These are phyloP conservation scores for Xerocomus minutiporus DNA, from an alignment of 1,284 basidiomycete genomes.

Conservation along the genomic window DNA sequence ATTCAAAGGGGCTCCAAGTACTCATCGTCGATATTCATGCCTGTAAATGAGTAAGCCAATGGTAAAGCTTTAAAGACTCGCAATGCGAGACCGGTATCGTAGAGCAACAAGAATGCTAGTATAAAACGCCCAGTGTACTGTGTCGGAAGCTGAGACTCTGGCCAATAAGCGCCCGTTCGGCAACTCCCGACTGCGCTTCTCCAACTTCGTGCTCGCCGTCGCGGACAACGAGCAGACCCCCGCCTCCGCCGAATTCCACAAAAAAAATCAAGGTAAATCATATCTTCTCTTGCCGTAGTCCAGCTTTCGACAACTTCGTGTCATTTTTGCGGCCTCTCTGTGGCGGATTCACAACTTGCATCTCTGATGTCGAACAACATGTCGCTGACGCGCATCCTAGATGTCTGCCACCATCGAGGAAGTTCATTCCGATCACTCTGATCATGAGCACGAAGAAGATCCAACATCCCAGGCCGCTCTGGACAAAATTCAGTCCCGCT, in stretches of 20 bases:
- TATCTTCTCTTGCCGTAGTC: not conserved
- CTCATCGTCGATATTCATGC: not conserved
- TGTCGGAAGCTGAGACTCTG: not conserved
- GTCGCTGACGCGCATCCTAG: slow-evolving; percentile 34
- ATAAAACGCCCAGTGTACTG: not conserved
- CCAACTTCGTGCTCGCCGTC: slow-evolving; percentile 28
- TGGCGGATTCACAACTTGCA: slow-evolving; percentile 21
- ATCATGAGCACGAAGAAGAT: slow-evolving; percentile 69
- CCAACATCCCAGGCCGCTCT: slow-evolving; percentile 80
- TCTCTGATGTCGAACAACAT: slow-evolving; percentile 34
- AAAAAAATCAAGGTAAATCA: slow-evolving; percentile 23
- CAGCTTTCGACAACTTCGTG: not conserved
- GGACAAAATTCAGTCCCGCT: slow-evolving; percentile 89
- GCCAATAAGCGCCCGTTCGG: slow-evolving; percentile 16
- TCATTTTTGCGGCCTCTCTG: slow-evolving; percentile 1
- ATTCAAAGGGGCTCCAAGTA: slow-evolving; percentile 6
- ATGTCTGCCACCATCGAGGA: slow-evolving; percentile 81
- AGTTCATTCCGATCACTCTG: slow-evolving; percentile 71
- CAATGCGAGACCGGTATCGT: not conserved
- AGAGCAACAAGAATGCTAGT: not conserved
- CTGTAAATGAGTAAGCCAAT: not conserved
- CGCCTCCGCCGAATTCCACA: slow-evolving; percentile 2
- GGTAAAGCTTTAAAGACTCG: not conserved
- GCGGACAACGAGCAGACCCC: slow-evolving; percentile 35
- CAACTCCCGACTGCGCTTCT: slow-evolving; percentile 21